Conservation (phyloP, 2,329 filamentous ascomycete genomes). For the Botrytis medusae region DNA sequence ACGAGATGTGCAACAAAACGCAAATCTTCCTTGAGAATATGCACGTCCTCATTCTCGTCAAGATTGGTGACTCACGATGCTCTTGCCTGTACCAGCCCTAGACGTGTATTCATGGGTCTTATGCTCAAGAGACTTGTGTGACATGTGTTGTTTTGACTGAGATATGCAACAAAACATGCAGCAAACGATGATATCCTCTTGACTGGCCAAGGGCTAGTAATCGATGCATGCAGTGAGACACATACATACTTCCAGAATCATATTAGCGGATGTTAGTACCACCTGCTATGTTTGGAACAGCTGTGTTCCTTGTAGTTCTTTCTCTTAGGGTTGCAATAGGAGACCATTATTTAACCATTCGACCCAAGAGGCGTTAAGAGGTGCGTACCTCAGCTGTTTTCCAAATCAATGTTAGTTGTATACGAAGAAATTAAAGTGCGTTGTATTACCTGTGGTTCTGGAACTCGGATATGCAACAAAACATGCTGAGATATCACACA, state of each 20-base stretch:
- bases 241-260: not conserved
- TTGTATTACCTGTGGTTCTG: slow-evolving; percentile 7
- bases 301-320: not conserved
- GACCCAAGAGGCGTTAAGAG: not conserved
- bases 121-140: not conserved
- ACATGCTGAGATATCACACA: not conserved
- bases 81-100: not conserved
- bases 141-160: not conserved
- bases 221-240: not conserved
- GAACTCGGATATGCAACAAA: not conserved
- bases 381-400: not conserved
- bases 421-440: not conserved
- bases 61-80: not conserved
- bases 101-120: not conserved
- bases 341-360: not conserved
- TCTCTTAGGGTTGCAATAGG: not conserved
- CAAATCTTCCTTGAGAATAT: not conserved
- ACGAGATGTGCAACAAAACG: slow-evolving; percentile 17
- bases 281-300: not conserved
- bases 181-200: not conserved
- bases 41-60: not conserved
- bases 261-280: not conserved
- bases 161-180: slow-evolving; percentile 15
- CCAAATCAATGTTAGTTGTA: not conserved
- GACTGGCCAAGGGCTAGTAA: not conserved